Evolutionary conservation across 495 filamentous ascomycete species (phyloP).

Genomic region (Lepraria neglecta): DNA sequence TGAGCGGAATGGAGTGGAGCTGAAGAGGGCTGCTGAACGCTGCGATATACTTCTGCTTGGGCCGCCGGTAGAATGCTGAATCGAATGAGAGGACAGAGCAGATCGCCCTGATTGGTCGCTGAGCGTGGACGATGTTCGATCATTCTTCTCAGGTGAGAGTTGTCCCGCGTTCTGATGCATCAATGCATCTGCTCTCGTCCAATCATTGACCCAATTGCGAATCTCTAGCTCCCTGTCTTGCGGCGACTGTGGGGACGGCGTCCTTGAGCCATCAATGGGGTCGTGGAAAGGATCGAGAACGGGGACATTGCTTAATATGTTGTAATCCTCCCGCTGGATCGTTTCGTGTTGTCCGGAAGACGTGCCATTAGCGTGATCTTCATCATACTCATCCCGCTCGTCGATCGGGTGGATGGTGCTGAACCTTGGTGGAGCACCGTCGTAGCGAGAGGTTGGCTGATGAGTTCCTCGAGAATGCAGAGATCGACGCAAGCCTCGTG

Average conservation of each 20-base stretch:
- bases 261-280: constrained; percentile 18
- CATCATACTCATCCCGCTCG: constrained; percentile 61
- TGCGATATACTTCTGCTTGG: constrained; percentile 35
- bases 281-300: constrained; percentile 24
- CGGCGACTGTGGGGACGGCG: constrained; percentile 27
- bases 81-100: constrained; percentile 29
- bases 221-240: constrained; percentile 45
- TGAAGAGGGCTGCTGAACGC: constrained; percentile 30
- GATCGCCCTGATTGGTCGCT: constrained; percentile 44
- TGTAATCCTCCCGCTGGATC: constrained; percentile 21
- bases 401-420: constrained; percentile 59
- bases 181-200: constrained; percentile 45
- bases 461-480: constrained; percentile 39
- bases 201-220: constrained; percentile 55
- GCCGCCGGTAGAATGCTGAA: constrained; percentile 27
- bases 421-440: constrained; percentile 43
- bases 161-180: constrained; percentile 36
- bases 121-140: constrained; percentile 52
- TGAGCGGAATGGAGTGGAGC: constrained; percentile 20
- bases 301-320: constrained; percentile 21
- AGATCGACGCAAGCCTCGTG: constrained; percentile 43
- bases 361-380: constrained; percentile 31
- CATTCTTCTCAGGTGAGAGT: constrained; percentile 44
- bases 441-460: constrained; percentile 39
- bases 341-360: constrained; percentile 23